Evolutionary conservation across 2,329 filamentous ascomycete species (phyloP).

Genomic region (Trichoderma pleuroti): DNA sequence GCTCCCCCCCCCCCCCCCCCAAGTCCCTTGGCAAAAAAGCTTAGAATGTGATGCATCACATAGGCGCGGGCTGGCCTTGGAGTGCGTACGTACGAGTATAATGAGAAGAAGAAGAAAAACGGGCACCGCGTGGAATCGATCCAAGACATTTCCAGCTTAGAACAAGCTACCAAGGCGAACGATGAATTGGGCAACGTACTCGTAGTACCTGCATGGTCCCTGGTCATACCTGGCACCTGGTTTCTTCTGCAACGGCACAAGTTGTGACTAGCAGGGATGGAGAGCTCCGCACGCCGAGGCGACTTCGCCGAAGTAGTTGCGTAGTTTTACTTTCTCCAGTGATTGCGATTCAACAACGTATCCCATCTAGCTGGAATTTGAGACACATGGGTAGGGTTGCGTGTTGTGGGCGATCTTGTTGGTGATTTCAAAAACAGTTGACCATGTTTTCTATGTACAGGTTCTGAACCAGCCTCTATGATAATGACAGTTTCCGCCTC

Average conservation of each 20-base stretch:
- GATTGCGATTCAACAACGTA: background rate
- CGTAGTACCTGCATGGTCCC: background rate
- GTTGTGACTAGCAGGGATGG: background rate
- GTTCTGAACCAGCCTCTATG: background rate
- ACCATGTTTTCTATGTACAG: background rate
- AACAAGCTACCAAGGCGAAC: background rate
- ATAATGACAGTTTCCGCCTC: background rate
- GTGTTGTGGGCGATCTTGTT: background rate
- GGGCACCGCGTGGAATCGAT: background rate
- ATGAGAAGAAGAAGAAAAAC: background rate
- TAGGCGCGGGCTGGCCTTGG: background rate
- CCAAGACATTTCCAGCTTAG: background rate
- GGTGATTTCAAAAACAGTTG: background rate
- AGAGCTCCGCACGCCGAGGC: background rate
- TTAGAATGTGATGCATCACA: background rate
- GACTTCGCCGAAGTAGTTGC: background rate
- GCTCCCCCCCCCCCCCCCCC: no score
- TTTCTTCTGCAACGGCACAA: background rate
- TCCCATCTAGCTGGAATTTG: background rate
- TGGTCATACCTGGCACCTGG: background rate
- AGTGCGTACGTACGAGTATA: background rate
- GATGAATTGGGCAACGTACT: no score
- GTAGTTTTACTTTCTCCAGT: background rate
- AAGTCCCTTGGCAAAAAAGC: background rate
- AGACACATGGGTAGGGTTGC: background rate